Base-by-base conservation (phyloP, 495 filamentous ascomycete genomes). In the Stereocaulon alpinum region DNA sequence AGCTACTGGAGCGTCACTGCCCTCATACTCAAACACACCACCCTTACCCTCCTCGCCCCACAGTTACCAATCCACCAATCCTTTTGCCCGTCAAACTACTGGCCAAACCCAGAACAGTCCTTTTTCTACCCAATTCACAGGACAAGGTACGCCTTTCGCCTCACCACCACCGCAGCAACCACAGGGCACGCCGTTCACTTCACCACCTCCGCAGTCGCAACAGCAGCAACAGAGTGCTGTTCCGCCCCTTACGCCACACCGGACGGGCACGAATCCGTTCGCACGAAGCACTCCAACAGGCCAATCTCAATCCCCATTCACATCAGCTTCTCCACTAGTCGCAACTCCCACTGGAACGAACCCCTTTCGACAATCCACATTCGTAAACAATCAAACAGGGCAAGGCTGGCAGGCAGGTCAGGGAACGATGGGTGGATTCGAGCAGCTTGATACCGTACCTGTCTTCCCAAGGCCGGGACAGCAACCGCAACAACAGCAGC, bases 281-380 rank as follows among this genome's bases (percentile, higher is more conserved):
- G 74, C 77, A 49, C 77, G 75, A 18, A 73, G 65, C 53, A 69
- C 73, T 5, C 42, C 70, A 74, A 17, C 73, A 70, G 20, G 66
- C 65, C 10, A 71, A 72, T 29, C 69, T 51, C 72, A 75, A 40
- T 66, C 73, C 40, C 65, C 72, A 9, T 64, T 73, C n/a, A 69
- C 78, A 15, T 72, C 79, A 22, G 67, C 74, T 18, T 70, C 78
- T 10, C 73, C 80, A 20, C 69, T 90, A 10, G 82, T 82, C 60
- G 73, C 88, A 4, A 80, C 86, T 60, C 81, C 84, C 4, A 95
- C 93, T 2, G 92, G 84, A 66, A 97, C 92, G 17, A 97, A 97
- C 69, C 92, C 92, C 2, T 96, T 97, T 81, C 81, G 92, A 10
- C 89, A 95, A 69, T 86, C 85, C 54, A 80, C 83, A 0, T 94